Percentiles rank a stretch among this genome's conserved stretches.
These are phyloP conservation scores for Fusarium camptoceras DNA, from an alignment of 2,329 filamentous ascomycete species.

Conservation along the genomic window DNA sequence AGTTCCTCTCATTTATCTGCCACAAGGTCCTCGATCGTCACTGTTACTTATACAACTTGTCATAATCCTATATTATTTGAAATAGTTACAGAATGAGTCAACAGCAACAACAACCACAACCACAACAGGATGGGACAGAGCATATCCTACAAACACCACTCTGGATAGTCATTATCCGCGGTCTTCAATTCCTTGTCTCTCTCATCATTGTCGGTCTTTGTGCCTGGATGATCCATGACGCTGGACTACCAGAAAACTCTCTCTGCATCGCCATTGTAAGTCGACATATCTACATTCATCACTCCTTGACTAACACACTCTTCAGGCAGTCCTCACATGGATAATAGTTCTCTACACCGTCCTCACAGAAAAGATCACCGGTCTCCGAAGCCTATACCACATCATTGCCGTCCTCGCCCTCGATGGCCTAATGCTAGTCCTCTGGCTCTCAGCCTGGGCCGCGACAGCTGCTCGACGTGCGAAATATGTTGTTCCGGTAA, in stretches of 20 bases:
- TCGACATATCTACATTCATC: background rate
- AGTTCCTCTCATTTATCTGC: background rate
- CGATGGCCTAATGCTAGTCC: conserved; percentile 58
- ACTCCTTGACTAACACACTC: conserved; percentile 14
- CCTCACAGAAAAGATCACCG: conserved; percentile 55
- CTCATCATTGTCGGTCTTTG: conserved; percentile 59
- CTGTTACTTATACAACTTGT: background rate
- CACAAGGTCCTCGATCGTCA: background rate
- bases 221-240: conserved; percentile 53
- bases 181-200: conserved; percentile 56
- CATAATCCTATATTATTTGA: background rate
- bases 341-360: conserved; percentile 56
- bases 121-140: conserved; percentile 17
- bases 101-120: conserved; percentile 19
- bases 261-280: conserved; percentile 40
- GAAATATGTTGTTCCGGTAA: conserved; percentile 50
- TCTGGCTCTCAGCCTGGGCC: conserved; percentile 61
- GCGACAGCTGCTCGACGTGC: conserved; percentile 56
- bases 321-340: conserved; percentile 60
- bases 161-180: conserved; percentile 58
- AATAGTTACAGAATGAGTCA: conserved; percentile 33
- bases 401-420: conserved; percentile 58
- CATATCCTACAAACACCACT: conserved; percentile 56
- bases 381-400: conserved; percentile 55
- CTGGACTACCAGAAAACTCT: conserved; percentile 35